Evolutionary conservation across 495 filamentous ascomycete species (phyloP), one percentile per base, ranked within the genome.

Genomic region (Aspergillus avenaceus): DNA sequence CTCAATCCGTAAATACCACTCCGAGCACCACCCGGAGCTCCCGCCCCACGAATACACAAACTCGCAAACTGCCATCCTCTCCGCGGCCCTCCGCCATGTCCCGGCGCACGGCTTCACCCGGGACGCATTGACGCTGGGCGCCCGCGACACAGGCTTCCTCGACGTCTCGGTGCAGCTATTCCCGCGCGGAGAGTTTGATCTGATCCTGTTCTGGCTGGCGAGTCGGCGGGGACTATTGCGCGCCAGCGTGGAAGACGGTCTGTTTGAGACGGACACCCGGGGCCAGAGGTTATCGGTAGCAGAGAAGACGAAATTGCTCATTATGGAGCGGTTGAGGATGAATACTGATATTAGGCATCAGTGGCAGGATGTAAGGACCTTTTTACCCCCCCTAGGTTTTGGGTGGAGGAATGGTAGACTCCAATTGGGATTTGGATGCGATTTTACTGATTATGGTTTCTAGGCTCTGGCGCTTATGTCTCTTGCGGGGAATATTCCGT

Each of bases 391-490:
- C 8, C 23, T 2, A 14, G n/a, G n/a, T n/a, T n/a, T n/a, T n/a
- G n/a, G n/a, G n/a, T n/a, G n/a, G n/a, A n/a, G n/a, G n/a, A n/a
- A n/a, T n/a, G n/a, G n/a, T n/a, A n/a, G n/a, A n/a, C n/a, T n/a
- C n/a, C n/a, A n/a, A n/a, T n/a, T n/a, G n/a, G 19, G 1, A 8
- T 14, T 8, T 3, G 3, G 9, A 21, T 29, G 36, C 34, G 21
- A 21, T 44, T 37, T 45, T 44, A 1, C n/a, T 19, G 8, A 51
- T 29, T 43, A 31, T 16, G 42, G 48, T 48, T 26, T 49, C 31
- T 38, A 96, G 87, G 93, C 93, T 25, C 76, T 98, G 3, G 89
- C 89, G 8, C 72, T 96, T 47, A 92, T 97, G 85, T 87, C 93
- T 8, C 81, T 89, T 29, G 83, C 87, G 0, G 74, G 69, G 24